These are phyloP conservation scores for Glycine soja DNA, from an alignment of 306 rosid species.

Conservation along the genomic window DNA sequence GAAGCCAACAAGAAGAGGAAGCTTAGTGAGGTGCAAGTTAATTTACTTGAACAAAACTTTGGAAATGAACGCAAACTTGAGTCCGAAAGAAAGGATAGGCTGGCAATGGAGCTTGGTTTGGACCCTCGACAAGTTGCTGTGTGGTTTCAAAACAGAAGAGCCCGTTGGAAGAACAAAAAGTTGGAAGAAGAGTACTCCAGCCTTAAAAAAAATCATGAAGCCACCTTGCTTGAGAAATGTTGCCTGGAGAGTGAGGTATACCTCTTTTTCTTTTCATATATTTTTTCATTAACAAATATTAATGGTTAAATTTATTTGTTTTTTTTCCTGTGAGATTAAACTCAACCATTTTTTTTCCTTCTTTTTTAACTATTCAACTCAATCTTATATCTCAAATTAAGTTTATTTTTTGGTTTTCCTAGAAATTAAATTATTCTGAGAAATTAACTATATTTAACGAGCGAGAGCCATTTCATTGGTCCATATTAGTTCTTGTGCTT, in stretches of 20 bases:
- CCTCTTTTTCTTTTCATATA: not conserved
- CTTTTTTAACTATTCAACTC: too few relatives aligned
- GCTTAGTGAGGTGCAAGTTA: constrained; percentile 73
- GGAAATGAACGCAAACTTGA: constrained; percentile 84
- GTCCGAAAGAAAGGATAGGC: constrained; percentile 76
- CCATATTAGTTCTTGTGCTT: constrained; percentile 29
- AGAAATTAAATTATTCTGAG: not conserved
- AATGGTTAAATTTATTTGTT: too few relatives aligned
- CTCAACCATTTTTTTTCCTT: constrained; percentile 44
- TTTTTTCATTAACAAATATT: too few relatives aligned
- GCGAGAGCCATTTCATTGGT: constrained; percentile 29
- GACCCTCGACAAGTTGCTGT: constrained; percentile 96
- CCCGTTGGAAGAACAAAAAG: constrained; percentile 96
- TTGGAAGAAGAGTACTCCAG: constrained; percentile 77
- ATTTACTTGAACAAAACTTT: constrained; percentile 67
- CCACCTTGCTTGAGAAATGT: constrained; percentile 65
- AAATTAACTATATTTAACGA: not conserved
- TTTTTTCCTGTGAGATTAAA: too few relatives aligned
- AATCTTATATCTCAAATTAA: too few relatives aligned
- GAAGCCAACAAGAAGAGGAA: constrained; percentile 75
- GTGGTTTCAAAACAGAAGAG: constrained; percentile 96
- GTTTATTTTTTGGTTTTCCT: too few relatives aligned
- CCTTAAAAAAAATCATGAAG: constrained; percentile 67
- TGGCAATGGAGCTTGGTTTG: constrained; percentile 84
- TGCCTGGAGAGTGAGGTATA: constrained; percentile 81